Conservation (phyloP, 257 asterid genomes). For the Rehmannia glutinosa region DNA sequence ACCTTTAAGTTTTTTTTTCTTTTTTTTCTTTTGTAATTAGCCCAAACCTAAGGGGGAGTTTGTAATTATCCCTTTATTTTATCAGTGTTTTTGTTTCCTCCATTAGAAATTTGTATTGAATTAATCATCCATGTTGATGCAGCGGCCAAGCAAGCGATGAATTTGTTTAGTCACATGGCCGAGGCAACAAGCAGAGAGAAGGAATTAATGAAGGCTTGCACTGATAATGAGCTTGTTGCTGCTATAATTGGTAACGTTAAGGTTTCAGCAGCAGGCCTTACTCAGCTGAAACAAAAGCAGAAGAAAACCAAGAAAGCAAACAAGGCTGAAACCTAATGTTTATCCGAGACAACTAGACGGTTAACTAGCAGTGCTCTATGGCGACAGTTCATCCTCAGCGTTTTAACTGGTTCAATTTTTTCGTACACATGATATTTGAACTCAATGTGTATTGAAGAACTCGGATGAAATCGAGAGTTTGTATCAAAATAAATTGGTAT, state of each 20-base stretch:
- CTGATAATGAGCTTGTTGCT: slow-evolving; percentile 97
- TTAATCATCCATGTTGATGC: slow-evolving; percentile 16
- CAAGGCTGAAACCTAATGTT: too few species aligned
- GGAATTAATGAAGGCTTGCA: slow-evolving; percentile 96
- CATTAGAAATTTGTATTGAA: neutral
- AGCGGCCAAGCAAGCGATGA: slow-evolving; percentile 95
- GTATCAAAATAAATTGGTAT: too few species aligned
- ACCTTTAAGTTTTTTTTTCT: too few species aligned
- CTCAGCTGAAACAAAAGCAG: slow-evolving; percentile 90
- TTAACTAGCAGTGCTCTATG: too few species aligned
- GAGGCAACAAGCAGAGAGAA: slow-evolving; percentile 84
- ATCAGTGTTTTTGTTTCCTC: neutral
- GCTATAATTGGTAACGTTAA: slow-evolving; percentile 83
- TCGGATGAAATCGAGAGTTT: too few species aligned
- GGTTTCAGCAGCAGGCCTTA: slow-evolving; percentile 90
- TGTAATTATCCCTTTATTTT: neutral
- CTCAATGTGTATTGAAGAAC: too few species aligned
- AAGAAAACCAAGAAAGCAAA: slow-evolving; percentile 80
- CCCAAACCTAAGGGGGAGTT: neutral
- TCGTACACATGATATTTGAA: too few species aligned
- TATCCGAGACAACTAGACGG: too few species aligned
- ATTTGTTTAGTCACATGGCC: slow-evolving; percentile 67
- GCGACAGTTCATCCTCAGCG: too few species aligned
- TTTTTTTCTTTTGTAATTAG: neutral
- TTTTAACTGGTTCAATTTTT: too few species aligned